Base-by-base conservation (phyloP, 2,329 filamentous ascomycete species). In the Pseudogymnoascus sp. region DNA sequence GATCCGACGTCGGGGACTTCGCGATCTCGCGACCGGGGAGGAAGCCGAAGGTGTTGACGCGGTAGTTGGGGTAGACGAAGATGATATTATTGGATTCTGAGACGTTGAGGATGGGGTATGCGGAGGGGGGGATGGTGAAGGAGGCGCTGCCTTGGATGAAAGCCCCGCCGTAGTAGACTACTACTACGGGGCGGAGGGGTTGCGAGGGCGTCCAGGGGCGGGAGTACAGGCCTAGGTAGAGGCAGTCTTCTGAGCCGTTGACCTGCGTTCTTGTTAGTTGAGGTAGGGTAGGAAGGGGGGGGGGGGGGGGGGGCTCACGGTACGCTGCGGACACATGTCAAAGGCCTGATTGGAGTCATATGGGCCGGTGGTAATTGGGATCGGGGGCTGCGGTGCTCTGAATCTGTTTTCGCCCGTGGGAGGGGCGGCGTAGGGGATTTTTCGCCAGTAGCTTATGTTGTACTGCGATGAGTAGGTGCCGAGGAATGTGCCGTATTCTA, bases 21-120 rank as follows among this genome's bases (percentile, higher is more conserved):
- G 79, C 77, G 13, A 85, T 79, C 63, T 83, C 69, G 8, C 74
- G 73, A 0, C 84, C 86, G 8, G 84, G 81, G 28, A 90, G 74
- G 74, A 93, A 92, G 0, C 90, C 90, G 70, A 91, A 78, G 1
- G 84, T 82, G 6, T 85, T 85, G 31, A 90, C 81, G 4, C 88
- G 81, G 72, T 90, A 85, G 73, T 83, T 84, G 70, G 87, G 81
- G 72, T 80, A 83, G 45, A 88, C 80, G 62, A 79, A 83, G 21
- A 89, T 76, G 62, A 89, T 74, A 21, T 73, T 65, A 65, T 82
- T 83, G 3, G 72, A 65, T 1, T 70, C 67, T 25, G 79, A 82
- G 3, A 80, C 81, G 67, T 86, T 85, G 3, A 88, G 75, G 3
- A 85, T 77, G 0, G 84, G 85, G 68, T 83, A 87, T 1, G 78